Evolutionary conservation across 2,329 filamentous ascomycete genomes (phyloP).

Genomic region (Cadophora sp.): DNA sequence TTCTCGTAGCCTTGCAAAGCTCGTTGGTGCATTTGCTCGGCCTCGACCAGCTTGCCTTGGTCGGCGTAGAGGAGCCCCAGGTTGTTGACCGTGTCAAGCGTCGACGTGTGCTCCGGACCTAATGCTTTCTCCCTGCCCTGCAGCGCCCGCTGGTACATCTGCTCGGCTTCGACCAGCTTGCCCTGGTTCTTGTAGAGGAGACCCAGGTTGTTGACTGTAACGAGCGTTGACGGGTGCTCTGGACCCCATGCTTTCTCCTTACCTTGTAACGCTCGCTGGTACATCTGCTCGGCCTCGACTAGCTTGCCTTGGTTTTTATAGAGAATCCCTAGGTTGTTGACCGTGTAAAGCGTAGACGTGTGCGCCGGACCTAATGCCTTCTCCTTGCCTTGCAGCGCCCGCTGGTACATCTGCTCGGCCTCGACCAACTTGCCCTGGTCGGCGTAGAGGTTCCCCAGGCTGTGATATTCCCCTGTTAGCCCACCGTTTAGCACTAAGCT

Average conservation of each 20-base stretch:
- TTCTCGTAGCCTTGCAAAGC: constrained; percentile 17
- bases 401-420: constrained; percentile 19
- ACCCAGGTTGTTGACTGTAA: not conserved
- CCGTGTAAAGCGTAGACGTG: not conserved
- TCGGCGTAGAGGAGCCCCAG: constrained; percentile 6
- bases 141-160: constrained; percentile 21
- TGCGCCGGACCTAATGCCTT: not conserved
- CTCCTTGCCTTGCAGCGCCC: constrained; percentile 10
- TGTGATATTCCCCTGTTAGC: constrained; percentile 22
- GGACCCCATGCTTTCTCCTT: not conserved
- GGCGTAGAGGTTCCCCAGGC: constrained; percentile 8
- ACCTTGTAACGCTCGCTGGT: constrained; percentile 12
- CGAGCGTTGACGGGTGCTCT: not conserved
- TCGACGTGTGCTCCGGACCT: constrained; percentile 13
- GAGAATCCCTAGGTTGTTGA: not conserved
- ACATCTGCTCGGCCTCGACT: constrained; percentile 14
- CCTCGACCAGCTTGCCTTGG: constrained; percentile 15
- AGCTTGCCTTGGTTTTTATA: no score
- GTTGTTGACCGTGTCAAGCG: constrained; percentile 17
- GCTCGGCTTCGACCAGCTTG: constrained; percentile 14
- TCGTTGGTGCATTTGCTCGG: constrained; percentile 19
- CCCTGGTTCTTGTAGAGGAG: constrained; percentile 7
- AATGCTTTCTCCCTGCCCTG: constrained; percentile 18
- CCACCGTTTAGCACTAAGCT: constrained; percentile 29
- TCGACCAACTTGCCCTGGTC: constrained; percentile 10